A percentile compares a stretch with the other conserved stretches of the same genome.
phyloP scores from a whole-genome alignment of 768 basidiomycete genomes.

The Russula brevipes region DNA sequence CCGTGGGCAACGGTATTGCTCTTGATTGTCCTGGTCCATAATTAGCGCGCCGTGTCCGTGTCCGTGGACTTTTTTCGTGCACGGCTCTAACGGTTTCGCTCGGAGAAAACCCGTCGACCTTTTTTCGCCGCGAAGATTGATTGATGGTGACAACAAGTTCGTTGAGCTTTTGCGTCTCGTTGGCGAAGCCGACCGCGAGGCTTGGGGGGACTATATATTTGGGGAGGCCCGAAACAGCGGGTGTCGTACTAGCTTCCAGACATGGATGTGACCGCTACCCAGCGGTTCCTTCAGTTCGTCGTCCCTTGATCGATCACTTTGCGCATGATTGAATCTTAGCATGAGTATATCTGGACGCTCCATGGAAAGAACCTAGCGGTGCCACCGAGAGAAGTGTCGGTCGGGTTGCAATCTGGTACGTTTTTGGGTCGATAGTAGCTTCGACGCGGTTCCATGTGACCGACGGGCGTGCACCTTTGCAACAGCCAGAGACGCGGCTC shows the following conservation, averaged over 20 bases:
- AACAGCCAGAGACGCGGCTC: neutral
- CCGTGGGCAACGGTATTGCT: neutral
- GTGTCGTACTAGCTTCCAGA: neutral
- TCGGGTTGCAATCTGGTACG: neutral
- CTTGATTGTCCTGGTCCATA: neutral
- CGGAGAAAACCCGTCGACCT: neutral
- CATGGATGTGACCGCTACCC: neutral
- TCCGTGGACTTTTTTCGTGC: neutral
- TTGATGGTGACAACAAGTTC: neutral
- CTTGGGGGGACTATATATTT: neutral
- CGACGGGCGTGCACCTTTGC: conserved; percentile 3
- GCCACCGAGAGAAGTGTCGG: neutral
- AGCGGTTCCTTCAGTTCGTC: neutral
- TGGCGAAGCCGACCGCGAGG: conserved; percentile 6
- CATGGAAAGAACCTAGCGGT: neutral
- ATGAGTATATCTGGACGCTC: neutral
- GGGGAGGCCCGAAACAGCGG: neutral
- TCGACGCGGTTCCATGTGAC: conserved; percentile 5
- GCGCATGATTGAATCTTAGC: neutral
- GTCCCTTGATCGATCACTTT: conserved; percentile 6
- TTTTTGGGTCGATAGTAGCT: neutral
- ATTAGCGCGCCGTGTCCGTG: neutral
- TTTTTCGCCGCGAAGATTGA: neutral
- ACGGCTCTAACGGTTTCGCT: neutral
- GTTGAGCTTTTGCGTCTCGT: neutral